Conservation (phyloP, 768 basidiomycete species). For the Pleurotus ostreatus region DNA sequence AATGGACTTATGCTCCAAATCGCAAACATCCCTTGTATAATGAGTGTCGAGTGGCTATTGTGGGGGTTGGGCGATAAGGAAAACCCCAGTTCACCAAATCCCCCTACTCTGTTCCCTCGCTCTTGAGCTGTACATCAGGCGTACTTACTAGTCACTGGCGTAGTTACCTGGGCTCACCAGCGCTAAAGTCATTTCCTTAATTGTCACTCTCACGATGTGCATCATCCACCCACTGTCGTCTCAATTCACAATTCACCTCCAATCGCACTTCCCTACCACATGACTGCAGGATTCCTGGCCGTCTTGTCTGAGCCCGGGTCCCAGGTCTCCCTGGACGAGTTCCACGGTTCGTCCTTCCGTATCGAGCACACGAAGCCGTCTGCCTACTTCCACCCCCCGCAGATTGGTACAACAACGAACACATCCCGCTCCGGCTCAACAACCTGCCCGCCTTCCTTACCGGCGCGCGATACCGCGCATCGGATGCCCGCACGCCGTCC, state of each 20-base stretch:
- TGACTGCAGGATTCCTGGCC: constrained; percentile 34
- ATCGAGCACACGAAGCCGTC: too few species aligned
- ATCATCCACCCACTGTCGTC: neutral
- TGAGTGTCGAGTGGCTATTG: too few species aligned
- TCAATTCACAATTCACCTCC: too few species aligned
- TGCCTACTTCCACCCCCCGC: neutral
- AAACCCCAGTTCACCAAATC: too few species aligned
- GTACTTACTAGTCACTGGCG: too few species aligned
- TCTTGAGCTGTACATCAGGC: too few species aligned
- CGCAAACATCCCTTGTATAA: too few species aligned
- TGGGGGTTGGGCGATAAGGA: too few species aligned
- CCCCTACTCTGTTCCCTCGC: too few species aligned
- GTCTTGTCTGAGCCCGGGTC: constrained; percentile 43
- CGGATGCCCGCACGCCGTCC: constrained; percentile 29
- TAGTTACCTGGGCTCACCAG: too few species aligned
- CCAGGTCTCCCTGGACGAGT: constrained; percentile 39
- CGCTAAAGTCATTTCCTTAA: too few species aligned
- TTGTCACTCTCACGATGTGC: neutral
- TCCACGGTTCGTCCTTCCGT: constrained; percentile 30
- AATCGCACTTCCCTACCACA: neutral
- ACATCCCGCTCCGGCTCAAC: constrained; percentile 47
- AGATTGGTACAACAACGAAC: constrained; percentile 58
- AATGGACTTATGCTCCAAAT: too few species aligned
- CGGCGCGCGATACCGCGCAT: constrained; percentile 39
- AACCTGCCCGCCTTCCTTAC: constrained; percentile 42